Conservation (phyloP, 306 rosid genomes). For the Amphicarpaea edgeworthii region DNA sequence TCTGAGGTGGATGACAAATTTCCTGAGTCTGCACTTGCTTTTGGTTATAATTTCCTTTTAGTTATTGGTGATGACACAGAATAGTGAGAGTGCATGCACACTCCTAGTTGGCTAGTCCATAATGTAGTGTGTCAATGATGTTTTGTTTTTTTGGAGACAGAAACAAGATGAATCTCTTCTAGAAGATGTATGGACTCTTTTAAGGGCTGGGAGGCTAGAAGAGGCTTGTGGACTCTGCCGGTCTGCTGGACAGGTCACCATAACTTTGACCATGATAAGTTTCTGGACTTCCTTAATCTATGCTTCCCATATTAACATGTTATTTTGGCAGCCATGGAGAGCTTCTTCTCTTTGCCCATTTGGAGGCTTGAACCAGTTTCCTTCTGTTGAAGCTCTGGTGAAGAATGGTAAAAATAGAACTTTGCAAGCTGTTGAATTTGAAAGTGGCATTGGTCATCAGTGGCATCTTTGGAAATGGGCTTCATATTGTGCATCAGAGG, state of each 20-base stretch:
- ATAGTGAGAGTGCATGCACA: conserved; percentile 17
- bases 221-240: conserved; percentile 95
- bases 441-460: conserved; percentile 94
- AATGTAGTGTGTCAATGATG: conserved; percentile 27
- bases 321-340: conserved; percentile 87
- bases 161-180: conserved; percentile 97
- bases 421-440: conserved; percentile 94
- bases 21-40: conserved; percentile 11
- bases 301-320: conserved; percentile 43
- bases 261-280: conserved; percentile 37
- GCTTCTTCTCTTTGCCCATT: conserved; percentile 87
- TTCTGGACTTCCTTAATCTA: conserved; percentile 32
- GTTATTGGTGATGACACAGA: conserved; percentile 31
- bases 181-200: conserved; percentile 96
- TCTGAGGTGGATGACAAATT: conserved; percentile 38
- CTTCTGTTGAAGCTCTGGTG: conserved; percentile 82
- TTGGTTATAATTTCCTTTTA: conserved; percentile 27
- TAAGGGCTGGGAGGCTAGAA: conserved; percentile 95
- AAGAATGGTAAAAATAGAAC: conserved; percentile 87
- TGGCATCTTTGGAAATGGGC: conserved; percentile 99
- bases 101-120: not conserved
- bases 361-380: conserved; percentile 83
- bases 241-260: conserved; percentile 91
- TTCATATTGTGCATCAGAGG: conserved; percentile 97
- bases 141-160: conserved; percentile 54